These are phyloP conservation scores for Heritiera fomes DNA, from an alignment of 345 rosid genomes.

Conservation along the genomic window DNA sequence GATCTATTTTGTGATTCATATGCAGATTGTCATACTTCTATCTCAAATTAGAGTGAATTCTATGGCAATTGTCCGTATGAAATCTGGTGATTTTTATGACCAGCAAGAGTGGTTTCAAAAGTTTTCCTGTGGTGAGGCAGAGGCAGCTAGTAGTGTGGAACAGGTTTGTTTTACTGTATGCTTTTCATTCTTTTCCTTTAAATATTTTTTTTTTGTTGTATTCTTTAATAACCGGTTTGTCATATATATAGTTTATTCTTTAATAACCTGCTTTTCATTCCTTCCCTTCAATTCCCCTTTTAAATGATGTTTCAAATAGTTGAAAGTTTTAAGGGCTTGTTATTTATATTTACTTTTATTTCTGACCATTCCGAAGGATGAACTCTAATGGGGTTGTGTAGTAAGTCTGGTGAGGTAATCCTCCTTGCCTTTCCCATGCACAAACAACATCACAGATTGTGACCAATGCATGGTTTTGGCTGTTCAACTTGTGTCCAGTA, in stretches of 20 bases:
- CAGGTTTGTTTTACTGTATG: constrained; percentile 55
- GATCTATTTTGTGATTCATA: constrained; percentile 26
- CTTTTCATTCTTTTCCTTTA: neutral
- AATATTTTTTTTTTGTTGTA: neutral
- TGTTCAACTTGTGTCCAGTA: no score
- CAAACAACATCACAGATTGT: no score
- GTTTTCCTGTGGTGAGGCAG: constrained; percentile 32
- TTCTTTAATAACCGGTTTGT: neutral
- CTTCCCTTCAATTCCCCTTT: neutral
- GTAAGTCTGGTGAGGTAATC: no score
- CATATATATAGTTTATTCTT: no score
- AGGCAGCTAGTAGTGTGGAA: constrained; percentile 54
- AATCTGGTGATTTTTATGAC: constrained; percentile 41
- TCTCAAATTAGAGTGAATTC: constrained; percentile 82
- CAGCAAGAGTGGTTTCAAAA: constrained; percentile 39
- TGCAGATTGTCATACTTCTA: constrained; percentile 64
- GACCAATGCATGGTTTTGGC: no score
- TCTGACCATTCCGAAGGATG: neutral
- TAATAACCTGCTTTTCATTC: neutral
- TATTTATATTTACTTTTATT: neutral
- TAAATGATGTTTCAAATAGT: no score
- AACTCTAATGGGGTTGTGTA: neutral
- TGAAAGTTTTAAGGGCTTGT: constrained; percentile 7
- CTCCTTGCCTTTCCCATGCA: no score
- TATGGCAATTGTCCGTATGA: constrained; percentile 73